A percentile compares a stretch with the other conserved stretches of the same genome.
Evolutionary conservation across 2,329 filamentous ascomycete species (phyloP).

Genomic region (Seiridium unicorne): DNA sequence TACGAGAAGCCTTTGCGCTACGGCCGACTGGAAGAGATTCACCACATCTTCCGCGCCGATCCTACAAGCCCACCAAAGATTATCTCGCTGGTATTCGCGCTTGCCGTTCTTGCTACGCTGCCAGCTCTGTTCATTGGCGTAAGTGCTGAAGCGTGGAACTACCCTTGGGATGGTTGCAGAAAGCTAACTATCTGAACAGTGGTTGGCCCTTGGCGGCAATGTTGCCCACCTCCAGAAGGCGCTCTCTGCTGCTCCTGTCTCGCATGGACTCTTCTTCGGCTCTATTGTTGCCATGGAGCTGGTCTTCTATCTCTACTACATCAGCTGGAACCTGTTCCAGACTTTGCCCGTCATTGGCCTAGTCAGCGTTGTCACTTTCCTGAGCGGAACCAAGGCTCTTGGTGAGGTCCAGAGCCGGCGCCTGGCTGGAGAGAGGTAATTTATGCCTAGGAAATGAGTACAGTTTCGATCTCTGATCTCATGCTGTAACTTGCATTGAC

Average conservation of each 20-base stretch:
- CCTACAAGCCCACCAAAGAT: conserved; percentile 77
- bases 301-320: conserved; percentile 94
- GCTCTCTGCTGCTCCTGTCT: conserved; percentile 71
- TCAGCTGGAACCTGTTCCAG: conserved; percentile 88
- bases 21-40: conserved; percentile 78
- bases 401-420: conserved; percentile 90
- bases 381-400: conserved; percentile 87
- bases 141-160: conserved; percentile 31
- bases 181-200: conserved; percentile 47
- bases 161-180: not conserved
- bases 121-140: conserved; percentile 71
- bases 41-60: conserved; percentile 84
- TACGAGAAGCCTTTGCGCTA: conserved; percentile 76
- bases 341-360: conserved; percentile 70
- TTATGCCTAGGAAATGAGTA: not conserved
- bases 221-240: conserved; percentile 74
- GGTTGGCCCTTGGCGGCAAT: conserved; percentile 81
- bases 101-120: conserved; percentile 70
- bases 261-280: conserved; percentile 82
- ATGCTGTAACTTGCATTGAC: not conserved
- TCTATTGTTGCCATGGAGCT: conserved; percentile 86
- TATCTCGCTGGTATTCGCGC: conserved; percentile 74
- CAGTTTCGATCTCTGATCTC: not conserved
- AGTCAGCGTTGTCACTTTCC: conserved; percentile 69
- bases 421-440: conserved; percentile 62